Conservation (phyloP, 108 stramenopile genomes). For the Ochromonas danica region DNA sequence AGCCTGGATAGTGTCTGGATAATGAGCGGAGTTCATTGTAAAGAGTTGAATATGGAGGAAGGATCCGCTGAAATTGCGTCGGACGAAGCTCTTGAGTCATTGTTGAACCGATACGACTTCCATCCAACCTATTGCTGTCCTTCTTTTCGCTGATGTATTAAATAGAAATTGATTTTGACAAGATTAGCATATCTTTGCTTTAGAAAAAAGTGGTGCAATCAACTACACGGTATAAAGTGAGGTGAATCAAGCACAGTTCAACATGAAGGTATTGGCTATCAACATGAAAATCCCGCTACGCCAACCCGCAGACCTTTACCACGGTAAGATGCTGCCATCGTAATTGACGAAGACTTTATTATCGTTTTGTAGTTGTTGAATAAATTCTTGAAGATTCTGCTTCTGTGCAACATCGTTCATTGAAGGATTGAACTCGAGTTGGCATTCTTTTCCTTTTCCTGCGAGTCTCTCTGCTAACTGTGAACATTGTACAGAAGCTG, state of each 20-base stretch:
- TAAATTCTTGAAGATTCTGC: constrained; percentile 17
- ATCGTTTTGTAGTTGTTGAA: constrained; percentile 17
- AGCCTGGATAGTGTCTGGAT: neutral
- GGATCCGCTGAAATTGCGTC: no score
- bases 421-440: constrained; percentile 15
- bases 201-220: constrained; percentile 16
- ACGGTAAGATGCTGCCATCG: constrained; percentile 13
- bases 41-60: neutral
- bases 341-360: constrained; percentile 17
- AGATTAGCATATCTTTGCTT: constrained; percentile 17
- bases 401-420: constrained; percentile 15
- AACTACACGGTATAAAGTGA: constrained; percentile 16
- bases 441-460: constrained; percentile 15
- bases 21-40: neutral
- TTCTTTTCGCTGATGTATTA: constrained; percentile 17
- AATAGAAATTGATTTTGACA: constrained; percentile 17
- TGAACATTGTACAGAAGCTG: constrained; percentile 15
- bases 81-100: no score
- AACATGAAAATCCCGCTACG: constrained; percentile 15
- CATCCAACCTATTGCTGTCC: constrained; percentile 14
- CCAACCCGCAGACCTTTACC: constrained; percentile 13
- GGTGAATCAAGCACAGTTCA: constrained; percentile 15
- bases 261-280: constrained; percentile 9
- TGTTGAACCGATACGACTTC: constrained; percentile 1
- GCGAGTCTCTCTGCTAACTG: constrained; percentile 13